These are phyloP conservation scores for Lathyrus sativus DNA, from an alignment of 306 rosid species.

Conservation along the genomic window DNA sequence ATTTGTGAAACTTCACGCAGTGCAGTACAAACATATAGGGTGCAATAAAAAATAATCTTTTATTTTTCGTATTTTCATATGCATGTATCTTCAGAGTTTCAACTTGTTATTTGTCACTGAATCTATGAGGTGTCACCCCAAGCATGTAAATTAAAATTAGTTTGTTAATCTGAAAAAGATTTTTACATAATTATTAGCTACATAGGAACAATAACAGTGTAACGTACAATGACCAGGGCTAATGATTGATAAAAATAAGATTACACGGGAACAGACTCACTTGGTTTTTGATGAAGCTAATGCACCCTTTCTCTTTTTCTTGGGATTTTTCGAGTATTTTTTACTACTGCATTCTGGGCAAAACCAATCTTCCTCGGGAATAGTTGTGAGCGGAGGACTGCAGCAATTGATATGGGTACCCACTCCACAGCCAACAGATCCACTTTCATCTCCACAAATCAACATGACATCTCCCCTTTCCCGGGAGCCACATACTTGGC, in stretches of 20 bases:
- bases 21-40: too few relatives aligned
- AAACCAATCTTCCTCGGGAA: constrained; percentile 92
- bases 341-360: constrained; percentile 59
- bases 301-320: constrained; percentile 54
- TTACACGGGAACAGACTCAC: constrained; percentile 21
- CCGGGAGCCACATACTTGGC: constrained; percentile 66
- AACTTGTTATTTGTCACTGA: background rate
- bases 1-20: too few relatives aligned
- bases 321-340: constrained; percentile 42
- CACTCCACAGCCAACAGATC: constrained; percentile 75
- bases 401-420: constrained; percentile 90
- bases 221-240: background rate
- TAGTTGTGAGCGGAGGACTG: constrained; percentile 65
- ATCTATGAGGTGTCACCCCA: background rate
- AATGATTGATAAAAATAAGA: constrained; percentile 18
- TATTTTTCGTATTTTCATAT: background rate
- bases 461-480: constrained; percentile 88
- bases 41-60: too few relatives aligned
- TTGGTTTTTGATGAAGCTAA: constrained; percentile 38
- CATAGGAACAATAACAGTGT: background rate
- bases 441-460: constrained; percentile 84
- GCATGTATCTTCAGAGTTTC: background rate
- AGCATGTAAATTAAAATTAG: background rate
- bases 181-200: constrained; percentile 11
- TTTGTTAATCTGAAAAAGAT: constrained; percentile 2